Base-by-base conservation (phyloP, 345 rosid species). In the Pseudoturritis turrita region DNA sequence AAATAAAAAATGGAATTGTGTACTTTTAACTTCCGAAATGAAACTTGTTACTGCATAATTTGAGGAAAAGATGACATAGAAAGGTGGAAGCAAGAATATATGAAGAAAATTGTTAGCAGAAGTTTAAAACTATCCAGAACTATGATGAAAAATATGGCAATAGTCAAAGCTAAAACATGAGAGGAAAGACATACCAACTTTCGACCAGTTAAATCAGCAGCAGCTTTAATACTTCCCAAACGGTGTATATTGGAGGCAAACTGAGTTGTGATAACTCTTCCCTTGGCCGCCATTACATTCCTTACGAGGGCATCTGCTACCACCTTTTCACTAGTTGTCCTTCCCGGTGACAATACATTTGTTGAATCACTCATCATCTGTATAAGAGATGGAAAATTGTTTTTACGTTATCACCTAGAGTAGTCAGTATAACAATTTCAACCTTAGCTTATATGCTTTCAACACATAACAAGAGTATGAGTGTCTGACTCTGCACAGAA, bases 331-430 rank as follows among this genome's bases (percentile, higher is more conserved):
- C 99, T 95, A 50, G 61, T 78, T 75, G 97, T 95, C 86, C 97
- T 89, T 74, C 99, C 99, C 57, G 97, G 96, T 39, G 99, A 88
- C 71, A 95, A 71, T 53, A 95, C 81, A 88, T 95, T 95, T 70
- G 99, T 95, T 14, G 99, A 95, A 80, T 95, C 99, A 52, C 97
- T 95, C 99, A 91, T 91, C 99, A 95, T 95, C 99, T 95, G 83
- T 58, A 36, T 25, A 61, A 53, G 39, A 49, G 25, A 59, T 22
- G n/a, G 35, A 23, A 23, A 41, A 14, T 40, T 29, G 2, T 62
- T 28, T 39, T 8, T 7, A 28, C 9, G 3, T 45, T 35, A 22
- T 57, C 68, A 41, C 44, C 44, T 58, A n/a, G 22, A 31, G 40
- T 31, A 41, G 45, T 4, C 52, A 43, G 53, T 49, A 49, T 23